Base-by-base conservation (phyloP, 2,329 filamentous ascomycete species). In the Cladosporium sp. region DNA sequence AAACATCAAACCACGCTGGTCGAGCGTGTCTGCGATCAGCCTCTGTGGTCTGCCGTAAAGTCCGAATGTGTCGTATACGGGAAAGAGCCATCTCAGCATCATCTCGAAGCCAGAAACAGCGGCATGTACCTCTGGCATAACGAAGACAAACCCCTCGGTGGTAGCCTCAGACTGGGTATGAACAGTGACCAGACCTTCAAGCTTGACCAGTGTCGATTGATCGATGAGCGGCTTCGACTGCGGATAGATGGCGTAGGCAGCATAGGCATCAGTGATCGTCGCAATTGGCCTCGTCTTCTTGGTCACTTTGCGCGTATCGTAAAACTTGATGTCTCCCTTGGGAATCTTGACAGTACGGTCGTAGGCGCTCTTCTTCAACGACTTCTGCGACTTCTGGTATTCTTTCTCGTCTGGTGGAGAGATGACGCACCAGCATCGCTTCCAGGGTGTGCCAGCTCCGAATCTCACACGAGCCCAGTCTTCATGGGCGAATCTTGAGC, bases 401-500 rank as follows among this genome's bases (percentile, higher is more conserved):
- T 95, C 89, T 73, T 97, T 99, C 72, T 97, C 91, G 63, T 95
- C 88, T 0, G 93, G 92, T 2, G 92, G 93, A 7, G 83, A 82
- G 52, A 97, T 88, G 48, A 97, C 91, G 68, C 91, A 96, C 91
- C 92, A 99, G 70, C 91, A 99, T 34, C 92, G 85, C 64, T 88
- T 84, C 93, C 93, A 99, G 0, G 92, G 91, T 8, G 93, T 95
- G 41, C 93, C 93, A 27, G 93, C 91, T 36, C 93, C 93, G 62
- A 99, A 99, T 53, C 93, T 81, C 45, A 99, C 93, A 56, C 93
- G 81, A 15, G 91, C 90, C 93, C 93, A 99, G 64, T 95, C 90
- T 66, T 95, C 90, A 36, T 88, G 82, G 60, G 84, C 85, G 60
- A 88, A 80, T 51, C 79, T 84, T 17, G 86, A 80, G 42, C 88